Percentiles rank a stretch among this genome's conserved stretches.
Evolutionary conservation across 495 filamentous ascomycete genomes (phyloP).

Genomic region (Aspergillus nanangensis): DNA sequence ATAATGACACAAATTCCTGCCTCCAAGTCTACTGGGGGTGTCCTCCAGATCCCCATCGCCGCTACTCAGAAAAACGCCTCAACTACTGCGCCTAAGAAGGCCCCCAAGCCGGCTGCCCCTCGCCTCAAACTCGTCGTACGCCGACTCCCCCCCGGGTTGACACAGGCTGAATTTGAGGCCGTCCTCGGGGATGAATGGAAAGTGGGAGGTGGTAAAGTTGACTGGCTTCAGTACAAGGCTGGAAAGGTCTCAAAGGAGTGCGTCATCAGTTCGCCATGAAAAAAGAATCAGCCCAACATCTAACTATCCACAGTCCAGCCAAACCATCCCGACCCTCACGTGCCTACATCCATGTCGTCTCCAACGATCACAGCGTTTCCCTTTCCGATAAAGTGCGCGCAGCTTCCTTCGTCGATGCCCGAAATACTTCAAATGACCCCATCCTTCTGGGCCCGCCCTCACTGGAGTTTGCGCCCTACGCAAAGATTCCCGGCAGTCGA

Average conservation of each 20-base stretch:
- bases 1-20: constrained; percentile 33
- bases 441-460: constrained; percentile 68
- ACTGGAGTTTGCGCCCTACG: constrained; percentile 78
- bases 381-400: constrained; percentile 64
- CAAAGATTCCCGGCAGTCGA: constrained; percentile 68
- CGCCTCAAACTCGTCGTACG: constrained; percentile 83
- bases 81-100: constrained; percentile 25
- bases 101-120: constrained; percentile 53
- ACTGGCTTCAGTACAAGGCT: constrained; percentile 71
- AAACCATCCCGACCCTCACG: constrained; percentile 73
- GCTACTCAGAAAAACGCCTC: constrained; percentile 55
- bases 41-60: constrained; percentile 55
- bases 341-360: constrained; percentile 72
- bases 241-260: constrained; percentile 91
- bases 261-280: constrained; percentile 14
- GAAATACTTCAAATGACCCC: constrained; percentile 60
- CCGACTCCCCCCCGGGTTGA: constrained; percentile 81
- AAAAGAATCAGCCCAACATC: background rate
- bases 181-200: constrained; percentile 82
- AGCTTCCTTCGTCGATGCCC: constrained; percentile 67
- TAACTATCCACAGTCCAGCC: constrained; percentile 50
- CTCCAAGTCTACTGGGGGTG: constrained; percentile 46
- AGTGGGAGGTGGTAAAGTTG: constrained; percentile 69
- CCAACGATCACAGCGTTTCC: constrained; percentile 50
- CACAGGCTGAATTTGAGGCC: constrained; percentile 68